Conservation (phyloP, 1,139 yeast genomes). For the Sugiyamaella neomexicana region DNA sequence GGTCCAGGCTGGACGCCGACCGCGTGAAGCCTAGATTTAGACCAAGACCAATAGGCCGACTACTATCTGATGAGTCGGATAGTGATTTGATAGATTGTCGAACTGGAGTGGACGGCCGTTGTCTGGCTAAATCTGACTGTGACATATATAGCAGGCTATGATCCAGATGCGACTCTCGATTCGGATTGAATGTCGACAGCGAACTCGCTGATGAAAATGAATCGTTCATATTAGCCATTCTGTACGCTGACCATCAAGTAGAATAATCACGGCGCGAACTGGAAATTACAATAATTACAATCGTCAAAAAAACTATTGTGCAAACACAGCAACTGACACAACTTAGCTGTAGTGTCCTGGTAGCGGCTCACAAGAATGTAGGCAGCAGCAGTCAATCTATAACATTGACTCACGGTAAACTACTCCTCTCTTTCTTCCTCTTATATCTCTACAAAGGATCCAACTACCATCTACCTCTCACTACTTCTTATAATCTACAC, state of each 20-base stretch:
- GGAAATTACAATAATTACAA: no score
- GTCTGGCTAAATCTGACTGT: not conserved
- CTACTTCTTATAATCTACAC: no score
- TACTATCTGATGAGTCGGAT: not conserved
- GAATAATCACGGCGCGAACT: no score
- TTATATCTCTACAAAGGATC: no score
- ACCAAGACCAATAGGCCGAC: constrained; percentile 10
- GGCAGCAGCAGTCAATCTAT: not conserved
- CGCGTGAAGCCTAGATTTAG: constrained; percentile 6
- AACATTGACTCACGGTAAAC: no score
- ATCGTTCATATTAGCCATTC: not conserved
- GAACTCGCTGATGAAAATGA: constrained; percentile 12
- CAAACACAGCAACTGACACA: no score
- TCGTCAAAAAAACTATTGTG: no score
- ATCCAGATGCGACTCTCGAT: constrained; percentile 13
- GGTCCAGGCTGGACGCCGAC: constrained; percentile 2
- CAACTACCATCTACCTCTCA: no score
- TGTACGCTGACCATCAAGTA: no score
- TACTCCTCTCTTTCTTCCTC: no score
- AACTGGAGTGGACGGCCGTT: not conserved
- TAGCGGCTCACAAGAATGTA: constrained; percentile 17
- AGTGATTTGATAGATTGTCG: constrained; percentile 1
- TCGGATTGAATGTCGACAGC: constrained; percentile 15
- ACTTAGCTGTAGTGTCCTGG: no score
- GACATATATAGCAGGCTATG: constrained; percentile 1